Percentiles rank a stretch among this genome's conserved stretches.
These are phyloP conservation scores for Cytospora piceae DNA, from an alignment of 2,329 filamentous ascomycete species.

Conservation along the genomic window DNA sequence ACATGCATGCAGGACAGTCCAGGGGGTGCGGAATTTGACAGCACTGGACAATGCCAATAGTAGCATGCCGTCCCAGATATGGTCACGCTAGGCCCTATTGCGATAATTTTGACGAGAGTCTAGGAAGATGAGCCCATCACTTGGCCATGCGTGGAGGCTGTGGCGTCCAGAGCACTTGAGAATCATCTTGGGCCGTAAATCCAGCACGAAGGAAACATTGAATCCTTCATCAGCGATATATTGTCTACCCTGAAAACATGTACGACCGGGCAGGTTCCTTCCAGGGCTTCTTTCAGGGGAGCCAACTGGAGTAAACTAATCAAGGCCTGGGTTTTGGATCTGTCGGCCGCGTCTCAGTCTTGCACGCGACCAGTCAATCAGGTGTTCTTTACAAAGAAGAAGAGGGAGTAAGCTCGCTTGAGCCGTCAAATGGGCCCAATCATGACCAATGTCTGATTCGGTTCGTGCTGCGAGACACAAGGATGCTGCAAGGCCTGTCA, in stretches of 20 bases:
- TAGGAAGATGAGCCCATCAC: conserved; percentile 5
- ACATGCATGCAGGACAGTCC: conserved; percentile 1
- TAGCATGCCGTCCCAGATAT: conserved; percentile 15
- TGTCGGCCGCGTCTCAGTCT: not conserved
- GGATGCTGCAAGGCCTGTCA: not conserved
- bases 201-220: conserved; percentile 3
- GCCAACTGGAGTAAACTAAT: not conserved
- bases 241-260: not conserved
- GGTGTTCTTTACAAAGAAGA: not conserved
- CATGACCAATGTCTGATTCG: not conserved
- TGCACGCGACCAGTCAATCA: not conserved
- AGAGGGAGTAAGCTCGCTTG: conserved; percentile 7
- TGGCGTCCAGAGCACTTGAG: not conserved
- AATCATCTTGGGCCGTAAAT: not conserved
- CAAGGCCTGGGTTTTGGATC: not conserved
- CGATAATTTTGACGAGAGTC: conserved; percentile 46
- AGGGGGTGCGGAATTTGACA: not conserved
- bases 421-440: conserved; percentile 1
- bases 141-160: not conserved
- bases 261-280: conserved; percentile 6
- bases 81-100: conserved; percentile 43
- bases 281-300: not conserved
- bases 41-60: not conserved
- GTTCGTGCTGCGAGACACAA: conserved; percentile 19
- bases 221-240: not conserved